Base-by-base conservation (phyloP, 208 protist genomes). In the Crithidia expoeki region DNA sequence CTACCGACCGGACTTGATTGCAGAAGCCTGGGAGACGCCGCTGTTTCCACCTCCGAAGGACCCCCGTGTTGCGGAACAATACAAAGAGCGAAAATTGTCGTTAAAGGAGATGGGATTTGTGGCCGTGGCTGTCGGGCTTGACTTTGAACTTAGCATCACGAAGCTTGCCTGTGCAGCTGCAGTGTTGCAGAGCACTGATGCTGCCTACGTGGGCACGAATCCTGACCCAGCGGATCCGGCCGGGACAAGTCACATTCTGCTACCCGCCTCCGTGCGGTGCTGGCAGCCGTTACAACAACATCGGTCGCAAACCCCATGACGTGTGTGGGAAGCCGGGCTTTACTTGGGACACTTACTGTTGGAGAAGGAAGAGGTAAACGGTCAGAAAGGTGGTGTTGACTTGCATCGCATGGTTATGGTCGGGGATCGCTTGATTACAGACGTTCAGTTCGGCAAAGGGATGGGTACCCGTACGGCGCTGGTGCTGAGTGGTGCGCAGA, bases 391-490 rank as follows among this genome's bases (percentile, higher is more conserved):
- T 14, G 36, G 36, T 40, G 36, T 89, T 50, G 74, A 57, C 10
- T 53, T 85, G 53, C 81, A 74, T 14, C 53, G 59, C 14, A 33
- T 51, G 56, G 52, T 90, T 21, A 90, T 94, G 85, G 57, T 94
- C 5, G 88, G 88, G 4, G 88, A 94, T 51, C 79, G 88, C 5
- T 72, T 91, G 16, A 85, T 77, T 34, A 90, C 85, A 17, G 85
- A 90, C 59, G 72, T 89, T 44, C 68, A 72, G 19, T 94, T 91
- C 81, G 85, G 88, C 33, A 91, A 89, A 51, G 66, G 34, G 0
- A 77, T 85, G 0, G 60, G 72, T 0, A 83, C 69, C 33, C 66
- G 73, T 27, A 87, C 80, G 4, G 79, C 87, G 64, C 65, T 91
- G 23, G 81, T 84, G 53, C 56, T 89, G 42, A 86, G 68, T 49